Evolutionary conservation across 495 filamentous ascomycete species (phyloP).

Genomic region (Sporormia fimetaria): DNA sequence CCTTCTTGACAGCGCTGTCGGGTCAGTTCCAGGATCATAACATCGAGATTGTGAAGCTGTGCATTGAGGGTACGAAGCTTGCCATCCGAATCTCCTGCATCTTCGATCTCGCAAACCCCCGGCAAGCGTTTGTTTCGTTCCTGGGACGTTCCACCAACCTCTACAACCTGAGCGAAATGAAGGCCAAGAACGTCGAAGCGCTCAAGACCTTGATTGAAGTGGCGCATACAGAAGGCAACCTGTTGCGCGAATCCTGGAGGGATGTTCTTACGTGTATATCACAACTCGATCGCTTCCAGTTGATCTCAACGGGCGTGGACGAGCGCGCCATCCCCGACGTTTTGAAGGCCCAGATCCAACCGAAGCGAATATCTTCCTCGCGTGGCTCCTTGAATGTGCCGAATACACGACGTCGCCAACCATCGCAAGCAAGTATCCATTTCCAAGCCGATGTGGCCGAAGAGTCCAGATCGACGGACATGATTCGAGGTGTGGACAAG

Average conservation of each 20-base stretch:
- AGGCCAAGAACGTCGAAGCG: conserved; percentile 90
- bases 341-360: conserved; percentile 64
- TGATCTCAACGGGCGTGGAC: conserved; percentile 89
- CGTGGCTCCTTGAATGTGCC: conserved; percentile 58
- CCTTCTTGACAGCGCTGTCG: conserved; percentile 85
- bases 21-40: conserved; percentile 87
- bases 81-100: conserved; percentile 85
- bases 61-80: conserved; percentile 89
- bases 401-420: conserved; percentile 44
- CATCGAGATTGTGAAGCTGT: conserved; percentile 76
- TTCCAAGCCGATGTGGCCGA: conserved; percentile 82
- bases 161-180: conserved; percentile 90
- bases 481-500: conserved; percentile 82
- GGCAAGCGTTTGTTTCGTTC: conserved; percentile 87
- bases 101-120: conserved; percentile 81
- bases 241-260: conserved; percentile 81
- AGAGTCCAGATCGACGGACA: conserved; percentile 82
- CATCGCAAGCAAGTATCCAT: conserved; percentile 51
- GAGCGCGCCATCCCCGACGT: conserved; percentile 89
- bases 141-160: conserved; percentile 90
- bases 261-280: conserved; percentile 92
- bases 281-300: conserved; percentile 88
- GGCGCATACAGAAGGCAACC: conserved; percentile 81
- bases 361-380: conserved; percentile 39
- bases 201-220: conserved; percentile 83